These are phyloP conservation scores for Candida manassasensis DNA, from an alignment of 805 yeast genomes.

Conservation along the genomic window DNA sequence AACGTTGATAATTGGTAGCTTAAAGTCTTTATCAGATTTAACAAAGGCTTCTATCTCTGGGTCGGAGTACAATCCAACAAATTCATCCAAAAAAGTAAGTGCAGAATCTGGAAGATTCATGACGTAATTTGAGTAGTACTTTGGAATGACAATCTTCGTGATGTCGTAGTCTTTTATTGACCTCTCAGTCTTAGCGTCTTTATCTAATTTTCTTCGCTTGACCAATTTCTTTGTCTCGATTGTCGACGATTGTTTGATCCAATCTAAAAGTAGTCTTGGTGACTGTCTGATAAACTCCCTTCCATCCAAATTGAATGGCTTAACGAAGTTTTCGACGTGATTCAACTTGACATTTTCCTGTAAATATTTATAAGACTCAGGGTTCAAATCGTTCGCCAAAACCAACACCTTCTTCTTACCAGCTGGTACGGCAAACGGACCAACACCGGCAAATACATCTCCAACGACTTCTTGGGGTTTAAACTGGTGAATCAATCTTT, in stretches of 20 bases:
- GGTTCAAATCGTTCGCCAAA: slow-evolving; percentile 90
- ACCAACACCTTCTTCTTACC: slow-evolving; percentile 78
- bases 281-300: slow-evolving; percentile 69
- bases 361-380: slow-evolving; percentile 73
- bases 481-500: slow-evolving; percentile 62
- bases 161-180: slow-evolving; percentile 15
- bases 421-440: slow-evolving; percentile 96
- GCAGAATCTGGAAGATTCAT: slow-evolving; percentile 98
- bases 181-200: slow-evolving; percentile 9
- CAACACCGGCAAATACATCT: slow-evolving; percentile 98
- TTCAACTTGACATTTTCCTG: slow-evolving; percentile 59
- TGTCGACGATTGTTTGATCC: slow-evolving; percentile 31
- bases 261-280: slow-evolving; percentile 46
- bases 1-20: slow-evolving; percentile 73
- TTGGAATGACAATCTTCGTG: slow-evolving; percentile 42
- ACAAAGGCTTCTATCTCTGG: slow-evolving; percentile 33
- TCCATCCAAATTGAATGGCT: slow-evolving; percentile 74
- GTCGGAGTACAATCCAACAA: slow-evolving; percentile 61
- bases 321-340: slow-evolving; percentile 55
- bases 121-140: slow-evolving; percentile 64
- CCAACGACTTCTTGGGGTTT: slow-evolving; percentile 70
- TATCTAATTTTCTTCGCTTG: slow-evolving; percentile 33
- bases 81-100: slow-evolving; percentile 72
- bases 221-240: slow-evolving; percentile 33
- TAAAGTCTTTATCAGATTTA: slow-evolving; percentile 40